Conservation (phyloP, 352 stramenopile genomes). For the Saprolegnia parasitica region DNA sequence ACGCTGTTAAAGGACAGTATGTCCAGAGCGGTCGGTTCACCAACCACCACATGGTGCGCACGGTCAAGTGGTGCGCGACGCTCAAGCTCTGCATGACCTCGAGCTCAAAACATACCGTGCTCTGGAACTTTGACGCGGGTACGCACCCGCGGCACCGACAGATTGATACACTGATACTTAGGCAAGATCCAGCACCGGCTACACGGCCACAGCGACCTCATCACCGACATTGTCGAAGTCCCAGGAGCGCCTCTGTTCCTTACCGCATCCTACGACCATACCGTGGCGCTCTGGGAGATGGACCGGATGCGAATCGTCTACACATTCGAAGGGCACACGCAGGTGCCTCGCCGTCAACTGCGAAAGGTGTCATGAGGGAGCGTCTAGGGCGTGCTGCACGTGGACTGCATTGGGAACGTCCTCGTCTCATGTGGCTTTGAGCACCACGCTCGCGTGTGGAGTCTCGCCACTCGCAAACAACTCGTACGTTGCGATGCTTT, state of each 20-base stretch:
- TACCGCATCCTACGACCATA: conserved; percentile 73
- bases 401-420: conserved; percentile 53
- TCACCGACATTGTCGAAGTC: conserved; percentile 58
- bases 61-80: conserved; percentile 52
- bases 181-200: conserved; percentile 30
- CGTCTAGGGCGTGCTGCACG: conserved; percentile 46
- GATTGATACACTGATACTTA: not conserved
- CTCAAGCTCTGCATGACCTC: conserved; percentile 44
- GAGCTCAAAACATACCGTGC: conserved; percentile 41
- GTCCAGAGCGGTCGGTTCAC: conserved; percentile 59
- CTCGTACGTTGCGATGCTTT: conserved; percentile 6
- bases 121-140: conserved; percentile 64
- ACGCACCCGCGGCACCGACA: conserved; percentile 10
- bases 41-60: conserved; percentile 43
- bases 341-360: not conserved
- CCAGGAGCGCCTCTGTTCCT: conserved; percentile 50
- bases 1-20: conserved; percentile 51
- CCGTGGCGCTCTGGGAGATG: conserved; percentile 63
- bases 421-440: conserved; percentile 78
- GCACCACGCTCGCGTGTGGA: conserved; percentile 79
- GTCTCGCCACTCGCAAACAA: conserved; percentile 37
- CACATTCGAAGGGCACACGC: conserved; percentile 53
- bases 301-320: conserved; percentile 45
- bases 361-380: not conserved
- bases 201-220: conserved; percentile 41